These are phyloP conservation scores for Flaveria brownii DNA, from an alignment of 129 eudicot genomes.

Conservation along the genomic window DNA sequence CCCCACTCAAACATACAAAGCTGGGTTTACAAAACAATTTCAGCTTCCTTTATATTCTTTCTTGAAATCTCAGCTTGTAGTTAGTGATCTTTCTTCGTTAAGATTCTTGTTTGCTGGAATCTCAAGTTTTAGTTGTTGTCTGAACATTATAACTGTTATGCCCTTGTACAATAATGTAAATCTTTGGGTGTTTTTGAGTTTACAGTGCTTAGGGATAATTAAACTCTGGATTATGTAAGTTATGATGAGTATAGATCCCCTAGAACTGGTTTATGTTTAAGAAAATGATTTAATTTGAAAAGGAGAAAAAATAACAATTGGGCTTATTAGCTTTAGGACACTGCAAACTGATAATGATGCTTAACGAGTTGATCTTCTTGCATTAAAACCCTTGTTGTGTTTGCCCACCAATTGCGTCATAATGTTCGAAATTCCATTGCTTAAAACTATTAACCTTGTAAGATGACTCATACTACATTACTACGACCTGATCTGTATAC, in stretches of 20 bases:
- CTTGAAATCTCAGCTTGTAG: not conserved
- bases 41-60: too few species aligned
- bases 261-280: not conserved
- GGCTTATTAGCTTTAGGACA: constrained; percentile 24
- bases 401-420: constrained; percentile 19
- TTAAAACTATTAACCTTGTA: constrained; percentile 7
- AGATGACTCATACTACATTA: constrained; percentile 5
- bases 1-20: too few species aligned
- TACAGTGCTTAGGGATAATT: not conserved
- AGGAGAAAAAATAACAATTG: constrained; percentile 9
- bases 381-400: constrained; percentile 6
- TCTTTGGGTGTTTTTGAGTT: not conserved
- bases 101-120: too few species aligned
- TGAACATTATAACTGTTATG: constrained; percentile 3
- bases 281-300: constrained; percentile 11
- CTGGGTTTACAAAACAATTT: too few species aligned
- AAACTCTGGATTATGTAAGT: constrained; percentile 13
- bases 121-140: not conserved
- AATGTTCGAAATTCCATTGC: constrained; percentile 2
- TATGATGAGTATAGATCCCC: constrained; percentile 5
- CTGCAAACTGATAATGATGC: constrained; percentile 21
- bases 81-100: not conserved
- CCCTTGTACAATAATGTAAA: not conserved
- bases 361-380: not conserved
- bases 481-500: not conserved